Conservation (phyloP, 345 rosid genomes). For the Moringa oleifera region DNA sequence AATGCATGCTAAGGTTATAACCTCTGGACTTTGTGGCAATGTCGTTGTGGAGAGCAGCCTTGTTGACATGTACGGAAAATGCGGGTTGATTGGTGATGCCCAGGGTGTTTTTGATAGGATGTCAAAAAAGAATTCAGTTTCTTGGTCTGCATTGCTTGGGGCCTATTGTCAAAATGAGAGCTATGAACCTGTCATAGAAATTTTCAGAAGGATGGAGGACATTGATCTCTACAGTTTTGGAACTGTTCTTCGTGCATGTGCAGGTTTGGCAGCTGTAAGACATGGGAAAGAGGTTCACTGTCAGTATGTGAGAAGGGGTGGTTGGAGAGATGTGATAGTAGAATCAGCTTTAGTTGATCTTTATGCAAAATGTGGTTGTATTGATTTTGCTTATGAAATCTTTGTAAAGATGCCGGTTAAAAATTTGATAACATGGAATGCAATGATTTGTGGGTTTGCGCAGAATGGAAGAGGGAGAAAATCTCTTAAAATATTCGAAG, state of each 20-base stretch:
- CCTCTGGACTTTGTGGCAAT: conserved; percentile 43
- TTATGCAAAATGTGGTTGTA: conserved; percentile 80
- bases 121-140: conserved; percentile 55
- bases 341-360: conserved; percentile 91
- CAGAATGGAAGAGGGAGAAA: conserved; percentile 79
- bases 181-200: conserved; percentile 49
- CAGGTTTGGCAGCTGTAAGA: conserved; percentile 67
- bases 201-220: conserved; percentile 49
- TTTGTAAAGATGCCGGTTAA: conserved; percentile 43
- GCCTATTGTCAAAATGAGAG: conserved; percentile 76
- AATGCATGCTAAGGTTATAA: conserved; percentile 60
- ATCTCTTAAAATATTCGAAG: conserved; percentile 53
- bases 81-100: conserved; percentile 48
- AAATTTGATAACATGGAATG: conserved; percentile 80
- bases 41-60: conserved; percentile 80
- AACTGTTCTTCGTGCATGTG: conserved; percentile 78
- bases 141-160: conserved; percentile 83
- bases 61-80: conserved; percentile 94
- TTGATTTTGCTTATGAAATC: conserved; percentile 51
- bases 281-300: conserved; percentile 91
- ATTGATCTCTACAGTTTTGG: conserved; percentile 75
- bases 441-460: conserved; percentile 79
- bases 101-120: conserved; percentile 63
- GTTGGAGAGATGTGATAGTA: conserved; percentile 60
- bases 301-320: conserved; percentile 71